These are phyloP conservation scores for Aspergillus nanangensis DNA, from an alignment of 495 filamentous ascomycete genomes.

Conservation along the genomic window DNA sequence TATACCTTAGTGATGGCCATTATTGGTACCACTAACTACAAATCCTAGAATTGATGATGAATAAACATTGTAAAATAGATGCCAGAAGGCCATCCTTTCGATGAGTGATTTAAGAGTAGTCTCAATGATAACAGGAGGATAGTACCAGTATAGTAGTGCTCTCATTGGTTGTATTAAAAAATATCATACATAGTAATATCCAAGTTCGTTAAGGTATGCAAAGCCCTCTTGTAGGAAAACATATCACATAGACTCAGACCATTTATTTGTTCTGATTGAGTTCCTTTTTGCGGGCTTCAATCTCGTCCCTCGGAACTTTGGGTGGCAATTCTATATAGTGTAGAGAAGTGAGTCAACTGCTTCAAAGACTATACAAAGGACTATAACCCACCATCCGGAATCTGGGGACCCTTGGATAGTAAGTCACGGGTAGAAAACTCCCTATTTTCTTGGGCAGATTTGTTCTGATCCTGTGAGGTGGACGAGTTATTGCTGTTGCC, in stretches of 20 bases:
- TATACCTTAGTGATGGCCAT: neutral
- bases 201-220: no score
- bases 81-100: no score
- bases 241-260: neutral
- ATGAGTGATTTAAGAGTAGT: no score
- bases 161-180: no score
- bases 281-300: conserved; percentile 56
- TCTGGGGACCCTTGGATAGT: conserved; percentile 42
- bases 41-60: neutral
- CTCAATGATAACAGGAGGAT: no score
- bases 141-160: no score
- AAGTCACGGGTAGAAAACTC: conserved; percentile 34
- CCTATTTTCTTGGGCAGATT: conserved; percentile 15
- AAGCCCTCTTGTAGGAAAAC: no score
- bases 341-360: conserved; percentile 2
- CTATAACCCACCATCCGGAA: conserved; percentile 35
- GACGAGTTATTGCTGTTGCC: conserved; percentile 16
- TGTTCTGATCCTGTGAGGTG: conserved; percentile 11
- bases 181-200: neutral
- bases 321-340: conserved; percentile 44
- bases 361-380: neutral
- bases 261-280: conserved; percentile 61
- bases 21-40: neutral
- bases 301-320: conserved; percentile 62
- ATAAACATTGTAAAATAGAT: no score